A percentile compares a stretch with the other conserved stretches of the same genome.
Conservation (phyloP, 371 early-diverging fungal genomes). For the Mucor racemosus region DNA sequence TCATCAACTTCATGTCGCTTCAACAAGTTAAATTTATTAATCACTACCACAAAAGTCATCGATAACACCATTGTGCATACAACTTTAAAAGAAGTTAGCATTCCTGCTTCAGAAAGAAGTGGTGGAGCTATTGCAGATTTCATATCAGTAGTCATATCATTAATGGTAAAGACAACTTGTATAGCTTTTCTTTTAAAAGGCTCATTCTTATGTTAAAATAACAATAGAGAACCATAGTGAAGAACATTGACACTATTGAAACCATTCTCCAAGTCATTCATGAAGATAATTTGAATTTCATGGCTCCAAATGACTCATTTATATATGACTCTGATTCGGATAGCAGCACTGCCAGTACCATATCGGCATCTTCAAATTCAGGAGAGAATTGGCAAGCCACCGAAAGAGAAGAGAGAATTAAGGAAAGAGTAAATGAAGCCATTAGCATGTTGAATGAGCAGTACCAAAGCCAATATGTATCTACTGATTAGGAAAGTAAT, state of each 20-base stretch:
- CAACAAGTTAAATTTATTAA: conserved; percentile 21
- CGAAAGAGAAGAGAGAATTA: conserved; percentile 14
- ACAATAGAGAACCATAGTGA: conserved; percentile 23
- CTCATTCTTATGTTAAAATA: conserved; percentile 23
- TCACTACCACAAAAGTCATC: conserved; percentile 21
- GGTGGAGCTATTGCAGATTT: conserved; percentile 23
- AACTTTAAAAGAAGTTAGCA: conserved; percentile 17
- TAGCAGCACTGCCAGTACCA: conserved; percentile 20
- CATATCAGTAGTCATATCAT: conserved; percentile 20
- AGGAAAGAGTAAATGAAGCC: conserved; percentile 23
- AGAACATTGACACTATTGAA: conserved; percentile 21
- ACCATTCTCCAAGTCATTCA: conserved; percentile 24
- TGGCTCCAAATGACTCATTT: conserved; percentile 18
- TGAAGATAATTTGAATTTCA: conserved; percentile 20
- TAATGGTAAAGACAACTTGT: conserved; percentile 18
- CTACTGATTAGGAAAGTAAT: conserved; percentile 18
- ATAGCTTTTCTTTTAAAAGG: conserved; percentile 16
- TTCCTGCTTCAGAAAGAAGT: conserved; percentile 19
- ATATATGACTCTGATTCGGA: conserved; percentile 27
- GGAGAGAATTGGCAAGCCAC: conserved; percentile 8
- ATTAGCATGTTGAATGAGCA: conserved; percentile 21
- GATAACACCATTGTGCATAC: conserved; percentile 16
- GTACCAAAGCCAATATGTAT: conserved; percentile 20
- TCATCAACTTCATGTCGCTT: conserved; percentile 19
- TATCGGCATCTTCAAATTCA: conserved; percentile 4